Percentiles rank a stretch among this genome's conserved stretches.
These are phyloP conservation scores for Sugiyamaella smithiae DNA, from an alignment of 805 yeast species.

Conservation along the genomic window DNA sequence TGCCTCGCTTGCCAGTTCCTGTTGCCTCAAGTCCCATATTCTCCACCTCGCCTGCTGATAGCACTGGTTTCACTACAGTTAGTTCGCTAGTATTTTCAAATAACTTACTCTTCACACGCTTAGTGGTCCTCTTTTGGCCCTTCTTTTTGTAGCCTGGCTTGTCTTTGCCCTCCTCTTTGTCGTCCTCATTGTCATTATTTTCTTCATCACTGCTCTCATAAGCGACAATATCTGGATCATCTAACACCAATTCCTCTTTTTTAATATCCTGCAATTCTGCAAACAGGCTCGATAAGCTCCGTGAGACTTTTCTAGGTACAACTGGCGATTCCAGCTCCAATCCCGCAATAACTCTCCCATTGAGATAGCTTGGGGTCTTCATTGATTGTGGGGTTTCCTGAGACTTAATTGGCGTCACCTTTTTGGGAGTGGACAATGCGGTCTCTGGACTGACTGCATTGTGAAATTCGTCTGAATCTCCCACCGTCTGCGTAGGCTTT, in stretches of 20 bases:
- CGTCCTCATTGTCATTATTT: slow-evolving; percentile 16
- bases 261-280: slow-evolving; percentile 41
- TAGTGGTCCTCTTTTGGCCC: slow-evolving; percentile 36
- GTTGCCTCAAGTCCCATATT: slow-evolving; percentile 25
- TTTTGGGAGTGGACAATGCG: slow-evolving; percentile 10
- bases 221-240: slow-evolving; percentile 21
- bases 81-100: too few species aligned
- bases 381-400: slow-evolving; percentile 12
- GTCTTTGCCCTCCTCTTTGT: slow-evolving; percentile 25
- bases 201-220: slow-evolving; percentile 15
- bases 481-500: background rate
- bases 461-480: background rate
- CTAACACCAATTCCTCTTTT: slow-evolving; percentile 25
- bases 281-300: slow-evolving; percentile 46
- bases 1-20: slow-evolving; percentile 23
- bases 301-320: slow-evolving; percentile 29
- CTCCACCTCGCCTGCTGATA: background rate
- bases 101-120: slow-evolving; percentile 25
- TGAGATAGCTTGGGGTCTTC: slow-evolving; percentile 18
- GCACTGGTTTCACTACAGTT: background rate
- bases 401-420: slow-evolving; percentile 7
- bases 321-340: slow-evolving; percentile 29
- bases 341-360: background rate
- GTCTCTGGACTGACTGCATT: background rate
- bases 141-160: slow-evolving; percentile 33